Conservation (phyloP, 139 green algal species). For the Coelastrella sp. region DNA sequence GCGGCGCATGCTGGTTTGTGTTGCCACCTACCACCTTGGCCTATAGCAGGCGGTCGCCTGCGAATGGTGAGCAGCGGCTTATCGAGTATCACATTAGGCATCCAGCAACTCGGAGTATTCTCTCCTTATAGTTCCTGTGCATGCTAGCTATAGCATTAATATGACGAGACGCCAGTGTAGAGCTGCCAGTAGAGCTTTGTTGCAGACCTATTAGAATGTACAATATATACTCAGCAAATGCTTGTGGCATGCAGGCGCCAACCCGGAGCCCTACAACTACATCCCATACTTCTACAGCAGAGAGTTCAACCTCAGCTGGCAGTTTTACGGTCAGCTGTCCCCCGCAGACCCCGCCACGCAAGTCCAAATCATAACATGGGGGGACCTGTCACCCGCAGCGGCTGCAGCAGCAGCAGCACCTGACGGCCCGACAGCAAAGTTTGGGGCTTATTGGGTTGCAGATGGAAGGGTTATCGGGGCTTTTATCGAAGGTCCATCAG, state of each 20-base stretch:
- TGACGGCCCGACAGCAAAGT: slow-evolving; percentile 72
- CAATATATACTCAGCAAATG: neutral
- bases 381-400: neutral
- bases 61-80: too few relatives aligned
- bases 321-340: slow-evolving; percentile 77
- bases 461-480: slow-evolving; percentile 86
- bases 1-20: too few relatives aligned
- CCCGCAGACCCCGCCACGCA: neutral
- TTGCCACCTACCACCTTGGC: too few relatives aligned
- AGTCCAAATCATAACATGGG: neutral
- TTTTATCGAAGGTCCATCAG: slow-evolving; percentile 85
- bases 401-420: slow-evolving; percentile 27
- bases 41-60: too few relatives aligned
- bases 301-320: slow-evolving; percentile 91
- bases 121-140: too few relatives aligned
- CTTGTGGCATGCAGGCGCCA: slow-evolving; percentile 47
- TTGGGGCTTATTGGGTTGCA: slow-evolving; percentile 88
- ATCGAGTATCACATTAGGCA: too few relatives aligned
- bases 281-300: slow-evolving; percentile 96
- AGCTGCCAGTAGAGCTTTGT: neutral
- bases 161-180: neutral
- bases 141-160: neutral
- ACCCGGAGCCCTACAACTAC: slow-evolving; percentile 86
- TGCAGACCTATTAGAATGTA: neutral
- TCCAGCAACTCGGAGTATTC: too few relatives aligned